Base-by-base conservation (phyloP, 345 rosid species). In the Leavenworthia alabamica region DNA sequence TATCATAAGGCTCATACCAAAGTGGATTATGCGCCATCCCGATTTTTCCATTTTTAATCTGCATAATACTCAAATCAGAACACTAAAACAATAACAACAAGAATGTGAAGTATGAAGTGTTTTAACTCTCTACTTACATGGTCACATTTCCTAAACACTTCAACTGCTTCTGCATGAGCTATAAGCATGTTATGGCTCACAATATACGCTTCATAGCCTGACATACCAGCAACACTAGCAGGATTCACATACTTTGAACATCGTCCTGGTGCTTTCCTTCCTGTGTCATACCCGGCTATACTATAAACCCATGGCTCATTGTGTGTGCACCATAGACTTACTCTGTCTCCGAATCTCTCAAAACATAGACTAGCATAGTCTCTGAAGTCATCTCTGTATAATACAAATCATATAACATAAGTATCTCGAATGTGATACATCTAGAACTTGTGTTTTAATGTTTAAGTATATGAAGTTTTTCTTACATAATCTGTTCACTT, bases 271-370 rank as follows among this genome's bases (percentile, higher is more conserved):
- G 77, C 79, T 60, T 55, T 48, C 8, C 49, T 50, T 3, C 82
- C 82, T 2, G 54, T 54, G 37, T 68, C 79, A 44, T 75, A 75
- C 7, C 77, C 79, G 19, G 67, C 57, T 1, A 67, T 36, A 63
- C 74, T 68, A 23, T 61, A 73, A 12, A 49, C 62, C 72, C 43
- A 64, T 35, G 86, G 86, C 47, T 82, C 83, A 33, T 81, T 82
- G 35, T 79, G 9, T 31, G 83, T 79, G 33, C 71, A 70, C 86
- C 86, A 82, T 5, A 72, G 77, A 27, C 71, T 79, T n/a, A 82
- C 83, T 56, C 78, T 56, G 22, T 82, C 83, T 3, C 86, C 86
- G 54, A 79, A 79, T 44, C 75, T 60, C 17, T 73, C 54, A 14
- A 82, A 82, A 14, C 83, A 82, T 6, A 71, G 53, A 14, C 66